Evolutionary conservation across 2,329 filamentous ascomycete genomes (phyloP), one percentile per base, ranked within the genome.

Genomic region (Penicillium paneum): DNA sequence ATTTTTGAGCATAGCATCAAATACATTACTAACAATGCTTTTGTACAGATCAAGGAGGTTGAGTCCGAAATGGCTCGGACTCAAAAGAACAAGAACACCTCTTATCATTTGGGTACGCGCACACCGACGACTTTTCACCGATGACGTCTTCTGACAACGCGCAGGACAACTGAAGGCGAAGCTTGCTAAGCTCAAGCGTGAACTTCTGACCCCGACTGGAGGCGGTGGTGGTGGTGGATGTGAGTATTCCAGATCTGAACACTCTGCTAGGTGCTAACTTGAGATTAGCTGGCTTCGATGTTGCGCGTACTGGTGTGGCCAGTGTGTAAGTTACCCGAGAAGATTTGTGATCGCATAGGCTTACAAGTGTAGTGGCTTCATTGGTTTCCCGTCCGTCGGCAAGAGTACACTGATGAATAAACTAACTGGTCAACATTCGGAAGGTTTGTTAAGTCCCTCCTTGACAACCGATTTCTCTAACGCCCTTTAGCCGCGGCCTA

Each of bases 331-430:
- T 79, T 34, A 26, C 51, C 8, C 32, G 26, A 24, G 2, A 28
- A 43, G 38, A 21, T 36, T 29, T 29, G 8, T 5, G 26, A 47
- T 44, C 24, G 36, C 31, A 24, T 40, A 45, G 56, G 41, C 60
- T 71, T 11, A 63, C 36, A 40, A 62, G 46, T 29, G 43, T 45
- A 75, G 70, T 68, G 93, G 93, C 40, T 97, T 97, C 77, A 97
- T 97, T 71, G 94, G 94, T 31, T 99, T 99, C 70, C 94, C 94
- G 1, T 99, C 94, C 1, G 94, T 99, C 59, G 94, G 94, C 58
- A 99, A 99, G 79, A 96, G 91, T 83, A 99, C 94, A 47, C 81
- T 99, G 67, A 97, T 99, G 92, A 96, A 87, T 72, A 86, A 81
- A 69, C 78, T 99, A 71, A 99, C 94, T 40, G 94, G 94, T 49